Base-by-base conservation (phyloP, 2,329 filamentous ascomycete species). In the Tolypocladium nubicola region DNA sequence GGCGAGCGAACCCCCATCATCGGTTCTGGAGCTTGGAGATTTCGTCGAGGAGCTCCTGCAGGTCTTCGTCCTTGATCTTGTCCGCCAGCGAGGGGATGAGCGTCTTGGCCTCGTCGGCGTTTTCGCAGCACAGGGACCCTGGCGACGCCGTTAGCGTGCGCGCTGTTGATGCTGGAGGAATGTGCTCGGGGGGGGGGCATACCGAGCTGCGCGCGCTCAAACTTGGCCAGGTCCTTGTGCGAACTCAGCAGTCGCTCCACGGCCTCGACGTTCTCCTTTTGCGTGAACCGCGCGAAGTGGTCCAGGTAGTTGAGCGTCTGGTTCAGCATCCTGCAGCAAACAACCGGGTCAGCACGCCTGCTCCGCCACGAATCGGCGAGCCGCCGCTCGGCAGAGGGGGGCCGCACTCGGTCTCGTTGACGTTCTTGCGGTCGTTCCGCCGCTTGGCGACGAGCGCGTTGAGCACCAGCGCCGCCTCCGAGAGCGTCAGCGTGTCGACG, bases 281-380 rank as follows among this genome's bases (percentile, higher is more conserved):
- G 86, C 76, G 96, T 96, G 81, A 97, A 97, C 40, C 94, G 89
- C 21, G 92, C 88, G 74, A 99, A 99, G 61, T 91, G 86, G 66
- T 96, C 91, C 56, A 97, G 84, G 74, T 99, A 97, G 68, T 92
- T 90, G 63, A 91, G 82, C 33, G 93, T 97, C 72, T 96, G 92
- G 61, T 84, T 85, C 57, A 96, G 81, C 72, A 92, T 91, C 68
- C 85, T 88, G 57, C 35, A 37, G 4, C 23, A 14, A 58, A 38
- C 56, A 63, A 58, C 56, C 47, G 47, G 11, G 13, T 37, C 23
- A 54, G 39, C 38, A 26, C 1, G 26, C 47, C 8, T 35, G 4
- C 4, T 50, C 47, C 16, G 6, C 26, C 16, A 26, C 16, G 5
- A n/a, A 11, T 33, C 19, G 30, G 7, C 30, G 47, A 35, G 47